Conservation (phyloP, 2,329 filamentous ascomycete genomes). For the Penicillium sp. region DNA sequence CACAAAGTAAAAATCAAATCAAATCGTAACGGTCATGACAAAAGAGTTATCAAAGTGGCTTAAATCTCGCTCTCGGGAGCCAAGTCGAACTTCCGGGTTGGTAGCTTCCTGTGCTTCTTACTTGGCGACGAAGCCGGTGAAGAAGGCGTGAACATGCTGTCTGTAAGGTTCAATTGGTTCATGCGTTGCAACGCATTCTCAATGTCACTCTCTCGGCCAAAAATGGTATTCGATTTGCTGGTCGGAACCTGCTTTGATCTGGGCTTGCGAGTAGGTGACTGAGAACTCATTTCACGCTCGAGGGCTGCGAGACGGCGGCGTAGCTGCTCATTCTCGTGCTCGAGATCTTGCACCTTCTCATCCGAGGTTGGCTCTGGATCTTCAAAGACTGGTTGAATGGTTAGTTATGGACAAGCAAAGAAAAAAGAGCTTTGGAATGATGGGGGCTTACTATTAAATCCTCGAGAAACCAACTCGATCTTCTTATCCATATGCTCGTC, state of each 20-base stretch:
- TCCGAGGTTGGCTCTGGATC: slow-evolving; percentile 48
- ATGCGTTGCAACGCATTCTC: slow-evolving; percentile 38
- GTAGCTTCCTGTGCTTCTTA: slow-evolving; percentile 44
- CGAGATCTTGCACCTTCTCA: slow-evolving; percentile 60
- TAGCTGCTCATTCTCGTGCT: slow-evolving; percentile 66
- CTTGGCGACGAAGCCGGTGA: slow-evolving; percentile 27
- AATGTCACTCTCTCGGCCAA: slow-evolving; percentile 38
- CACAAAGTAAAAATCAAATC: slow-evolving; percentile 1
- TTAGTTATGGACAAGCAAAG: slow-evolving; percentile 2
- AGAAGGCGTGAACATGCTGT: slow-evolving; percentile 29
- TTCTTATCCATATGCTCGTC: slow-evolving; percentile 88
- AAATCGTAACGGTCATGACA: slow-evolving; percentile 20
- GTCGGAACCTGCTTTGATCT: slow-evolving; percentile 29
- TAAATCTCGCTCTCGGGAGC: slow-evolving; percentile 40
- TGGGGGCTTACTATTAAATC: slow-evolving; percentile 42
- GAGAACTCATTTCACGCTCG: slow-evolving; percentile 59
- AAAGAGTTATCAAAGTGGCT: background rate
- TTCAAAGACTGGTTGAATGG: slow-evolving; percentile 39
- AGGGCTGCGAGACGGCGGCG: slow-evolving; percentile 60
- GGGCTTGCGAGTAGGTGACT: slow-evolving; percentile 58
- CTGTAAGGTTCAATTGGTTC: slow-evolving; percentile 37
- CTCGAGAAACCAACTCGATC: slow-evolving; percentile 64
- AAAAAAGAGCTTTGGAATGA: background rate
- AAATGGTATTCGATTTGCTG: slow-evolving; percentile 27
- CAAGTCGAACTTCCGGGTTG: slow-evolving; percentile 46